A percentile compares a stretch with the other conserved stretches of the same genome.
Evolutionary conservation across 75 land plant species (phyloP).

Genomic region (Selaginella tamariscina): DNA sequence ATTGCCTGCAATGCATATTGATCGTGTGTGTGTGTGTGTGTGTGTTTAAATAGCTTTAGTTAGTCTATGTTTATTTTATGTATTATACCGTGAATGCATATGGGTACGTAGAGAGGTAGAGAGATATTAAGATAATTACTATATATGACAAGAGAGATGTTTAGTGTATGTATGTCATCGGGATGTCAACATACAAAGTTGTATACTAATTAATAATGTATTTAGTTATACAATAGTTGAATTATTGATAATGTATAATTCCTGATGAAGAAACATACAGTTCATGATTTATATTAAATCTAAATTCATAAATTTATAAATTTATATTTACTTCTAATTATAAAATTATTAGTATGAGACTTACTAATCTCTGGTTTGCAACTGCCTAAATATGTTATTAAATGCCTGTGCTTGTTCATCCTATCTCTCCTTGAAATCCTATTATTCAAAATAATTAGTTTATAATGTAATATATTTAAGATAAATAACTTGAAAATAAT

Average conservation of each 20-base stretch:
- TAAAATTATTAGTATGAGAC: too few relatives aligned
- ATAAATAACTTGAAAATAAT: constrained; percentile 14
- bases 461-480: too few relatives aligned
- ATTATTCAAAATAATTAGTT: constrained; percentile 16
- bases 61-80: constrained; percentile 71
- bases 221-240: too few relatives aligned
- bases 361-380: constrained; percentile 67
- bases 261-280: too few relatives aligned
- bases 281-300: too few relatives aligned
- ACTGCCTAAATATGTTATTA: constrained; percentile 84
- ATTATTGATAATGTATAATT: too few relatives aligned
- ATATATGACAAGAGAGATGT: constrained; percentile 83
- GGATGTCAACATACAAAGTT: constrained; percentile 36
- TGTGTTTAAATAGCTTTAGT: constrained; percentile 2
- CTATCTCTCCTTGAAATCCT: constrained; percentile 87
- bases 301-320: too few relatives aligned
- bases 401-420: constrained; percentile 74
- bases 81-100: constrained; percentile 79
- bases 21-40: too few relatives aligned
- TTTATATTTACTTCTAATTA: too few relatives aligned
- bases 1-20: too few relatives aligned
- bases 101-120: constrained; percentile 81
- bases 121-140: too few relatives aligned
- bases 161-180: constrained; percentile 93
- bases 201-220: too few relatives aligned